Conservation (phyloP, 176 grass and related monocot genomes). For the Elymus sibiricus region DNA sequence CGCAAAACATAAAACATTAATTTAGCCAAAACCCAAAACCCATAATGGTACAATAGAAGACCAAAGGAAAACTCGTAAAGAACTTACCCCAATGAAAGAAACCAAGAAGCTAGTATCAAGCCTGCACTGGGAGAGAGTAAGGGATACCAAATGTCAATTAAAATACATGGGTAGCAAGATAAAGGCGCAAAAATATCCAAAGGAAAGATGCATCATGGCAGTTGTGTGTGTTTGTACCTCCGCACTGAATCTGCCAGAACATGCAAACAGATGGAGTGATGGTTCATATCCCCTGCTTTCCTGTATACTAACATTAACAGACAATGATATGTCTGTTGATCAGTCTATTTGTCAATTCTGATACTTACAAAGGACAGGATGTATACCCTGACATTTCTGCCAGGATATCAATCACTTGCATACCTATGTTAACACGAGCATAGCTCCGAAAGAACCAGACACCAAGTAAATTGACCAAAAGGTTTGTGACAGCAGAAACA, state of each 20-base stretch:
- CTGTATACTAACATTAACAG: constrained; percentile 64
- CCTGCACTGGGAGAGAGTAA: constrained; percentile 68
- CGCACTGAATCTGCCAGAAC: constrained; percentile 92
- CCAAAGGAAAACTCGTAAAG: neutral
- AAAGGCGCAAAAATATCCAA: neutral
- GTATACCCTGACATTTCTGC: neutral
- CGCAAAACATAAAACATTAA: neutral
- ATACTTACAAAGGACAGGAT: neutral
- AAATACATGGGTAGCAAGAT: neutral
- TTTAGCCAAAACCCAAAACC: neutral
- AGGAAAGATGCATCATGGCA: neutral
- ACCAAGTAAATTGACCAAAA: constrained; percentile 95
- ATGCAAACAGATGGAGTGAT: constrained; percentile 91
- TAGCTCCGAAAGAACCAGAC: constrained; percentile 98
- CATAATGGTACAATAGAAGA: neutral
- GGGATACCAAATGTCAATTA: constrained; percentile 5
- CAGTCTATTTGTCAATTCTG: neutral
- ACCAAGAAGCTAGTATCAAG: constrained; percentile 96
- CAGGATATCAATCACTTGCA: neutral
- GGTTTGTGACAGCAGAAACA: constrained; percentile 91
- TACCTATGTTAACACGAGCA: constrained; percentile 89
- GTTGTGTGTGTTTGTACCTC: constrained; percentile 45
- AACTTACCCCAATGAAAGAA: constrained; percentile 87
- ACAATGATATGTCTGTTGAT: neutral
- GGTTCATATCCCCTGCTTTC: constrained; percentile 98